phyloP scores from a whole-genome alignment of 306 rosid species.

The Rosa chinensis region DNA sequence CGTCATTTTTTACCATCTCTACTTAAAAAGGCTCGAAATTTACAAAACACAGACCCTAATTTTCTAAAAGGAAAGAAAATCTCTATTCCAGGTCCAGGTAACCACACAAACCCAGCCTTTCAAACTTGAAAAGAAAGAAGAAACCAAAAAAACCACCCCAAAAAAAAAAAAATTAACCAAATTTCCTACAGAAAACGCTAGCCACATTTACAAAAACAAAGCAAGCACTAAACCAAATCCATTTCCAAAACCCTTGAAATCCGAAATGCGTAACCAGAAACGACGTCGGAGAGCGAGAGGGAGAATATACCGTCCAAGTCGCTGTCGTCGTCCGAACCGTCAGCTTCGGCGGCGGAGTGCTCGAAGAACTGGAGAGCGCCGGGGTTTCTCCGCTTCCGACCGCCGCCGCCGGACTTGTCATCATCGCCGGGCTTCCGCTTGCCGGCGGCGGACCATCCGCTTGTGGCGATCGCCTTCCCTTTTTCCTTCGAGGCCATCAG shows the following conservation, averaged over 20 bases:
- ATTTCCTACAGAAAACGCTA: background rate
- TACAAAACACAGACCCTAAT: background rate
- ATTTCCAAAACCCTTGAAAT: conserved; percentile 17
- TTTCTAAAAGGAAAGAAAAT: background rate
- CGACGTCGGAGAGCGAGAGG: background rate
- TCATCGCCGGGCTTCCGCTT: conserved; percentile 50
- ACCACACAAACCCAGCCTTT: conserved; percentile 8
- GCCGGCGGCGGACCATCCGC: conserved; percentile 19
- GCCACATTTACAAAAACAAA: background rate
- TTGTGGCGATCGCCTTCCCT: conserved; percentile 69
- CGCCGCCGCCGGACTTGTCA: conserved; percentile 46
- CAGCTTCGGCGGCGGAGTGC: conserved; percentile 45
- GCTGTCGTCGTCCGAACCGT: conserved; percentile 43
- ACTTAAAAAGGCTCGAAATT: background rate
- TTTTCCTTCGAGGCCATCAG: conserved; percentile 49
- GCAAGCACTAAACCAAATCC: background rate
- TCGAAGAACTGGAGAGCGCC: conserved; percentile 71
- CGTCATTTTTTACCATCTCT: background rate
- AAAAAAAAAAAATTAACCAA: background rate
- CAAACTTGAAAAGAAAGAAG: background rate
- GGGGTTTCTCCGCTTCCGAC: conserved; percentile 49
- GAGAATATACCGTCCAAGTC: conserved; percentile 51
- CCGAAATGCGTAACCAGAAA: background rate
- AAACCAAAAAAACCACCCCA: background rate
- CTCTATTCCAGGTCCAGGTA: conserved; percentile 3